phyloP scores from a whole-genome alignment of 2,329 filamentous ascomycete species.

The Massarina eburnea region DNA sequence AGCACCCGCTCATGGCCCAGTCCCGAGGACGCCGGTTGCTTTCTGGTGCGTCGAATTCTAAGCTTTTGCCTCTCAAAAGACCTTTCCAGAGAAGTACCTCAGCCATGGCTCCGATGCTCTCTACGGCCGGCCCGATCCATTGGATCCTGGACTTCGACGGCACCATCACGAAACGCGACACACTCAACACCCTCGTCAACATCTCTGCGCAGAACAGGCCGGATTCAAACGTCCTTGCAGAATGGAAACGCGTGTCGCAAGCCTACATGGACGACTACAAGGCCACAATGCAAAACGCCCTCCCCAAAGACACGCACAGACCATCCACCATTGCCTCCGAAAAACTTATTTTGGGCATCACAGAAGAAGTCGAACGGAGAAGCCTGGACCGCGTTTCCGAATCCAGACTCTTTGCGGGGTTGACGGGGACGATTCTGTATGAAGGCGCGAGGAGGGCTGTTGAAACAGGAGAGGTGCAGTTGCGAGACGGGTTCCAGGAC shows the following conservation, averaged over 20 bases:
- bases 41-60: no score
- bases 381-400: constrained; percentile 46
- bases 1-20: no score
- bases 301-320: constrained; percentile 22
- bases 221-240: constrained; percentile 15
- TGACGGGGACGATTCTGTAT: constrained; percentile 35
- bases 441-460: constrained; percentile 30
- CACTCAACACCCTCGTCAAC: constrained; percentile 45
- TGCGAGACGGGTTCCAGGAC: constrained; percentile 41
- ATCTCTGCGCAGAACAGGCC: constrained; percentile 36
- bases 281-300: constrained; percentile 30
- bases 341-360: constrained; percentile 38
- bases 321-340: constrained; percentile 40
- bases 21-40: no score
- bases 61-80: no score
- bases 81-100: no score
- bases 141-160: constrained; percentile 53
- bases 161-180: constrained; percentile 50
- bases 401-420: constrained; percentile 43
- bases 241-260: constrained; percentile 44
- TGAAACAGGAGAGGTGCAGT: constrained; percentile 27
- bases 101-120: not conserved
- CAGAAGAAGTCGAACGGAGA: constrained; percentile 42
- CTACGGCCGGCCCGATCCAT: constrained; percentile 22
- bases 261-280: constrained; percentile 47